Percentiles rank a stretch among this genome's conserved stretches.
Conservation (phyloP, 2,329 filamentous ascomycete species). For the Balansia obtecta region DNA sequence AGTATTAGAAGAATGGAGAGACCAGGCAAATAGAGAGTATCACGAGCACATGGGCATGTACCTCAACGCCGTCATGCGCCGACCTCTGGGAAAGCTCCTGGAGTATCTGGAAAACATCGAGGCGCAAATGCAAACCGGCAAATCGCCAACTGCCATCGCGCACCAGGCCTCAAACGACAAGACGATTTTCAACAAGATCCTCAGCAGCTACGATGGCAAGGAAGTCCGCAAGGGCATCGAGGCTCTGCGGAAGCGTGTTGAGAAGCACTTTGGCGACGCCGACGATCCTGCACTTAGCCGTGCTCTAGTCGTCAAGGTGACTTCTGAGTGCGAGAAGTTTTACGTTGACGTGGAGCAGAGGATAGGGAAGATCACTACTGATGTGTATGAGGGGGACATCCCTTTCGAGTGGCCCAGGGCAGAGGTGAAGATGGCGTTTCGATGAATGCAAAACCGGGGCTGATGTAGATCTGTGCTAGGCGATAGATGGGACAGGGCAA, state of each 20-base stretch:
- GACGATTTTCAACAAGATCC: slow-evolving; percentile 71
- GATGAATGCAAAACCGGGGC: slow-evolving; percentile 10
- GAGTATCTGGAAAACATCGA: slow-evolving; percentile 89
- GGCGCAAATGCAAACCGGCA: slow-evolving; percentile 49
- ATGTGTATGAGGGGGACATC: slow-evolving; percentile 53
- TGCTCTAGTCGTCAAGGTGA: slow-evolving; percentile 43
- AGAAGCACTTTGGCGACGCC: slow-evolving; percentile 92
- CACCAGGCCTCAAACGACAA: slow-evolving; percentile 74
- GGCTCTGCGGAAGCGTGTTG: slow-evolving; percentile 75
- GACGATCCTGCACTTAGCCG: slow-evolving; percentile 58
- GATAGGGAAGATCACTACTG: slow-evolving; percentile 45
- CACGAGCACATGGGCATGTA: slow-evolving; percentile 81
- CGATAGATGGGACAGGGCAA: background rate
- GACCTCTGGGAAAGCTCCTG: slow-evolving; percentile 79
- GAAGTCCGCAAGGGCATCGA: slow-evolving; percentile 88
- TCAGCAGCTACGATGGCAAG: slow-evolving; percentile 67
- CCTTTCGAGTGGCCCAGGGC: slow-evolving; percentile 53
- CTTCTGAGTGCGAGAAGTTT: slow-evolving; percentile 49
- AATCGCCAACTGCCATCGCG: slow-evolving; percentile 53
- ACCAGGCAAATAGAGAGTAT: slow-evolving; percentile 66
- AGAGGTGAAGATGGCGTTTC: slow-evolving; percentile 49
- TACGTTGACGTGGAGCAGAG: slow-evolving; percentile 50
- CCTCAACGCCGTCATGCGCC: slow-evolving; percentile 73
- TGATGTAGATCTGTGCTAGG: background rate
- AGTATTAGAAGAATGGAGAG: slow-evolving; percentile 72